Conservation (phyloP, 148 eudicot species). For the Amaranthus palmeri region DNA sequence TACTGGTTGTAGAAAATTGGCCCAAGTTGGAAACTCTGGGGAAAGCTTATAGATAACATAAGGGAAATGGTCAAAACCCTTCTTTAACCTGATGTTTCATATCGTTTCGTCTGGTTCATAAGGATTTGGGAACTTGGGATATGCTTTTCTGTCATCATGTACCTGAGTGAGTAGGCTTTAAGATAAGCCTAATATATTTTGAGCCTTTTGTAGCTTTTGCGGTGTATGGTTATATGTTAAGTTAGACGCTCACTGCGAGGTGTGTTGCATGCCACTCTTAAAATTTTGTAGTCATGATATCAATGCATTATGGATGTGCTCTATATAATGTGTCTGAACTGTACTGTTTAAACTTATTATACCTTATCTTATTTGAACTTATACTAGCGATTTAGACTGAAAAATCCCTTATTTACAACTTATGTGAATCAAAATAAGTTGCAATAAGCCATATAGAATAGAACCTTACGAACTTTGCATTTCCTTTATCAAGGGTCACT, state of each 20-base stretch:
- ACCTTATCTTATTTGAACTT: too few species aligned
- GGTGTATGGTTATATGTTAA: not conserved
- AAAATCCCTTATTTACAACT: too few species aligned
- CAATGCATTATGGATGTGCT: too few species aligned
- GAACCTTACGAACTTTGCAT: not conserved
- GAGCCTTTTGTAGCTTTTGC: not conserved
- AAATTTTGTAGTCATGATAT: not conserved
- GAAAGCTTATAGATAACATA: not conserved
- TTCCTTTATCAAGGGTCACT: not conserved
- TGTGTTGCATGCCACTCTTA: not conserved
- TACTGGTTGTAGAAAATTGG: not conserved
- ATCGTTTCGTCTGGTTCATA: not conserved
- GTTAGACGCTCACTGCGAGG: not conserved
- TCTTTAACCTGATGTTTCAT: too few species aligned
- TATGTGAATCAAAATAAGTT: too few species aligned
- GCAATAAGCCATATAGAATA: too few species aligned
- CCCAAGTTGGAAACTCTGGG: not conserved
- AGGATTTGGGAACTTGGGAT: too few species aligned
- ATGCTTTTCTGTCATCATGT: not conserved
- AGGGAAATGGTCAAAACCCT: not conserved
- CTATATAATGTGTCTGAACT: too few species aligned
- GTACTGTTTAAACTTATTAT: too few species aligned
- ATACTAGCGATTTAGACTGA: too few species aligned
- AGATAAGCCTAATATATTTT: not conserved
- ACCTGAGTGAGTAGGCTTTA: not conserved